Percentiles rank a stretch among this genome's conserved stretches.
phyloP scores from a whole-genome alignment of 73 alveolate genomes.

The Paramecium biaurelia region DNA sequence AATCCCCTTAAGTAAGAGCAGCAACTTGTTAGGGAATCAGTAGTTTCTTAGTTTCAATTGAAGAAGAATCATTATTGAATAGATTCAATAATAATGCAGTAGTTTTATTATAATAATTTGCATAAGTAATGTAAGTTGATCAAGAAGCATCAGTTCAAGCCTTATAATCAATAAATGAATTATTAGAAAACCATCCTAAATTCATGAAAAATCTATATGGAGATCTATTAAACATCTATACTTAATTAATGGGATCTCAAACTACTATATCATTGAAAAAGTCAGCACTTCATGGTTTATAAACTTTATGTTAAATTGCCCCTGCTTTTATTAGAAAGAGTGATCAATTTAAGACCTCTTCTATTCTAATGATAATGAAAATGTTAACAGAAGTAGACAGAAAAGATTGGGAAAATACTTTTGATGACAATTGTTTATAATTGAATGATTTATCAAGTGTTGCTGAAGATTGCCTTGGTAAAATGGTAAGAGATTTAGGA shows the following conservation, averaged over 20 bases:
- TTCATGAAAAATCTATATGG: conserved; percentile 39
- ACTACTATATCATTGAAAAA: not conserved
- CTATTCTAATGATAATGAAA: conserved; percentile 42
- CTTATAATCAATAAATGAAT: conserved; percentile 36
- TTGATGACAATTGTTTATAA: conserved; percentile 61
- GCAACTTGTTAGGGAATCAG: conserved; percentile 51
- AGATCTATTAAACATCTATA: conserved; percentile 21
- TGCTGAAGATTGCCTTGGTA: conserved; percentile 62
- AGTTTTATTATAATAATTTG: conserved; percentile 27
- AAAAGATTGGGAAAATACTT: conserved; percentile 55
- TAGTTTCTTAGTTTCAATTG: conserved; percentile 54
- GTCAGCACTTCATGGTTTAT: conserved; percentile 45
- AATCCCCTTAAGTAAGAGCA: conserved; percentile 54
- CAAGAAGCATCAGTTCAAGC: conserved; percentile 53
- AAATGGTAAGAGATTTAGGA: conserved; percentile 48
- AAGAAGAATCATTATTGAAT: conserved; percentile 50
- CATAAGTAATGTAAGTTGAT: conserved; percentile 50
- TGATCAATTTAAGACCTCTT: conserved; percentile 32
- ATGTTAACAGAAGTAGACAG: conserved; percentile 61
- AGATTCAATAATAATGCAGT: conserved; percentile 31
- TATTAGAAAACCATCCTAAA: conserved; percentile 56
- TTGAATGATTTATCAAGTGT: conserved; percentile 56
- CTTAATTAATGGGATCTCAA: conserved; percentile 30
- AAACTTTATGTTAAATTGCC: conserved; percentile 31
- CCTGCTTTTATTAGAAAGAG: conserved; percentile 57